phyloP scores from a whole-genome alignment of 441 rosid genomes.

The Syzygium syzygioides region DNA sequence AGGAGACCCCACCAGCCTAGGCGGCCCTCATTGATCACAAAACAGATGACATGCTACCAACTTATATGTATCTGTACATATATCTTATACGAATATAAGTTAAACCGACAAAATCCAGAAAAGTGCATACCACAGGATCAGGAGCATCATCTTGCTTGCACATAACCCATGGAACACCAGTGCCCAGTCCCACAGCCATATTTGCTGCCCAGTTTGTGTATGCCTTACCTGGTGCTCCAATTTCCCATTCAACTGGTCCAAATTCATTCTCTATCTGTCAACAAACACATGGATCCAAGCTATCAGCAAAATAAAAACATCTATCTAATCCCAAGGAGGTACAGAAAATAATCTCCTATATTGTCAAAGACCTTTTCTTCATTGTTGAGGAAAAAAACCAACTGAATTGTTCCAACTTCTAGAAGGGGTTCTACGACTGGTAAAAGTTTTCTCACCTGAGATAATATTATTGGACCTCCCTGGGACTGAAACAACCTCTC shows the following conservation, averaged over 20 bases:
- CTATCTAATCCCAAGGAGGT: neutral
- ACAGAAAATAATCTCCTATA: neutral
- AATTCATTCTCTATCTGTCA: conserved; percentile 57
- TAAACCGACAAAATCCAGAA: neutral
- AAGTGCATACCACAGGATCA: conserved; percentile 39
- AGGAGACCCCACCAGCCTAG: neutral
- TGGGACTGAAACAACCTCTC: conserved; percentile 24
- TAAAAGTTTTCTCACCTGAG: conserved; percentile 11
- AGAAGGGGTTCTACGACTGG: neutral
- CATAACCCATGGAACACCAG: conserved; percentile 64
- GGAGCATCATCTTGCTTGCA: conserved; percentile 71
- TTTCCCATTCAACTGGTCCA: conserved; percentile 39
- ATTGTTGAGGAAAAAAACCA: neutral
- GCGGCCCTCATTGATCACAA: neutral
- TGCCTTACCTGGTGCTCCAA: conserved; percentile 40
- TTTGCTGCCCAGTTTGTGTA: conserved; percentile 47
- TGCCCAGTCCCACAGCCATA: conserved; percentile 50
- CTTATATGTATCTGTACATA: neutral
- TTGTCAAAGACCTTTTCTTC: neutral
- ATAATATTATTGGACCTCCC: conserved; percentile 30
- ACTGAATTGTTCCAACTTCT: neutral
- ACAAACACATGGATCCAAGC: neutral
- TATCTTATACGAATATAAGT: neutral
- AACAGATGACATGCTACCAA: neutral
- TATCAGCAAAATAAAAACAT: neutral